phyloP scores from a whole-genome alignment of 176 grass and related monocot species.

The Carex pumila region DNA sequence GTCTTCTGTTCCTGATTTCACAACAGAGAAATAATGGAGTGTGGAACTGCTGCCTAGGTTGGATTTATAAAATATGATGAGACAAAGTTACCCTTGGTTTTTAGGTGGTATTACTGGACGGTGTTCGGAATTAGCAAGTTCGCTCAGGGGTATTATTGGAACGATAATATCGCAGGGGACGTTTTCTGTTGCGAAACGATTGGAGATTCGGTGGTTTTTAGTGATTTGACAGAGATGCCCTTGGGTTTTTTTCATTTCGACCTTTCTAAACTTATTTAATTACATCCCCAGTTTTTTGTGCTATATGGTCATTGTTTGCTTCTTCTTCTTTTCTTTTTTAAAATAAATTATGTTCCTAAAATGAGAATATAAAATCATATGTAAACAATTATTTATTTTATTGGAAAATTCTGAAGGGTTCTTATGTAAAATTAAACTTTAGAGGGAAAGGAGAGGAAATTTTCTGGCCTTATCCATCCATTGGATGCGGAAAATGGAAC shows the following conservation, averaged over 20 bases:
- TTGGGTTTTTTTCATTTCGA: neutral
- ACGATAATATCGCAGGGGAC: neutral
- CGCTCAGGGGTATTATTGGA: neutral
- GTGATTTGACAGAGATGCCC: neutral
- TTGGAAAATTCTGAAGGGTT: neutral
- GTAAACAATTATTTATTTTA: neutral
- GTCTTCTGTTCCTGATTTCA: conserved; percentile 5
- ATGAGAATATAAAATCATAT: neutral
- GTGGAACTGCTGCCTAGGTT: neutral
- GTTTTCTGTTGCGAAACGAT: neutral
- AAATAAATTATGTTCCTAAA: neutral
- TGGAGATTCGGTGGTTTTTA: neutral
- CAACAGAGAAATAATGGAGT: neutral
- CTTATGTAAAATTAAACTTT: neutral
- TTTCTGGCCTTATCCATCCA: neutral
- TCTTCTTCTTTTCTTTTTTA: too few relatives aligned
- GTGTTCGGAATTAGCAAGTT: neutral
- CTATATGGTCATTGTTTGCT: neutral
- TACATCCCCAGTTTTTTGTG: neutral
- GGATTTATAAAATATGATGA: conserved; percentile 2
- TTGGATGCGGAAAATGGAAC: neutral
- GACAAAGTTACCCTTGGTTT: neutral
- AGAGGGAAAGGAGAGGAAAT: neutral
- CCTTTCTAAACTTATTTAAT: neutral
- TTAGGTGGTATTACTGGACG: conserved; percentile 4